phyloP scores from a whole-genome alignment of 805 yeast genomes.

The Candida argentea region DNA sequence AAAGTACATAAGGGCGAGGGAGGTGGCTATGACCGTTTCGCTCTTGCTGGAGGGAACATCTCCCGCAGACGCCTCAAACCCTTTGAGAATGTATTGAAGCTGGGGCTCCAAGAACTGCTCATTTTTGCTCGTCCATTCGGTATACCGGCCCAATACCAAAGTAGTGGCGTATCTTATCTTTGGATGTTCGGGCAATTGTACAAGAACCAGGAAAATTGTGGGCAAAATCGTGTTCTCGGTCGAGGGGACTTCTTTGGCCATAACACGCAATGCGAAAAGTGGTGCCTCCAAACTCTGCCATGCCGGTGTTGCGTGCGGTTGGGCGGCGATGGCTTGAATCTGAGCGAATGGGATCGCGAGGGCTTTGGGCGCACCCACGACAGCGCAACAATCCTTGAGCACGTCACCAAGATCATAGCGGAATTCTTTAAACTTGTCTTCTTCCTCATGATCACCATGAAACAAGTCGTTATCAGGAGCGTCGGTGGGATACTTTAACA shows the following conservation, averaged over 20 bases:
- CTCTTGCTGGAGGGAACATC: conserved; percentile 8
- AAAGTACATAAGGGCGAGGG: conserved; percentile 88
- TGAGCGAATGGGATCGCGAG: conserved; percentile 58
- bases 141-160: conserved; percentile 87
- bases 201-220: conserved; percentile 56
- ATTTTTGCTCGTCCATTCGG: conserved; percentile 88
- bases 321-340: conserved; percentile 34
- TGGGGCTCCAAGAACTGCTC: conserved; percentile 76
- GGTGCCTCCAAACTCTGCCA: conserved; percentile 94
- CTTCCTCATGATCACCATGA: conserved; percentile 61
- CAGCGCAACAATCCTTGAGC: conserved; percentile 89
- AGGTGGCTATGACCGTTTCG: conserved; percentile 71
- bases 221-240: conserved; percentile 64
- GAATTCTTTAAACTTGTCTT: conserved; percentile 88
- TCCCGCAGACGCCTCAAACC: conserved; percentile 33
- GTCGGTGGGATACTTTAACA: conserved; percentile 61
- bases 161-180: conserved; percentile 89
- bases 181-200: conserved; percentile 72
- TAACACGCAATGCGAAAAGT: conserved; percentile 77
- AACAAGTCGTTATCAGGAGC: conserved; percentile 35
- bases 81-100: conserved; percentile 71
- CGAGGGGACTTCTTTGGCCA: conserved; percentile 82
- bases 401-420: conserved; percentile 97
- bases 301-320: conserved; percentile 20
- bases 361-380: conserved; percentile 68